Evolutionary conservation across 495 filamentous ascomycete genomes (phyloP).

Genomic region (Penicillium turbatum): DNA sequence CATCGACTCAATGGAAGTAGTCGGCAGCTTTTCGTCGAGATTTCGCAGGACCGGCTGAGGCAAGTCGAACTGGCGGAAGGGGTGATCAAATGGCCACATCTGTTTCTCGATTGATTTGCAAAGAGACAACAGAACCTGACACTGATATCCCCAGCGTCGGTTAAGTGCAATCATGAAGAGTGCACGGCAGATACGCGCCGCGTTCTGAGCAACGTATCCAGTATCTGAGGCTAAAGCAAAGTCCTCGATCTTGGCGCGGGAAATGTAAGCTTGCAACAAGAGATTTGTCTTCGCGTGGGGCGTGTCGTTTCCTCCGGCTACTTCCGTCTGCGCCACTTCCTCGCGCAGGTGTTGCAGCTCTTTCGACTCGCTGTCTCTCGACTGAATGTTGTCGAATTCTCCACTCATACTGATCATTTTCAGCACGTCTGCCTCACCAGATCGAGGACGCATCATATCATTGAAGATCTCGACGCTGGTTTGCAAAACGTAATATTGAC

Average conservation of each 20-base stretch:
- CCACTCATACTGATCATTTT: constrained; percentile 94
- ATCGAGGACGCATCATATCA: constrained; percentile 72
- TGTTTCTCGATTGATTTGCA: constrained; percentile 96
- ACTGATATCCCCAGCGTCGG: constrained; percentile 90
- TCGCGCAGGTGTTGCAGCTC: constrained; percentile 67
- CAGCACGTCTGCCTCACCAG: constrained; percentile 83
- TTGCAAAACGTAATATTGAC: constrained; percentile 92
- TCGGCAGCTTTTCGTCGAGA: constrained; percentile 69
- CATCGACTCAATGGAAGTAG: constrained; percentile 72
- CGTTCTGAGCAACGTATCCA: constrained; percentile 92
- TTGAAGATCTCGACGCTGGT: constrained; percentile 95
- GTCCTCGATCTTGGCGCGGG: constrained; percentile 80
- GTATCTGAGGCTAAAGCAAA: constrained; percentile 89
- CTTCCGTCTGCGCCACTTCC: constrained; percentile 63
- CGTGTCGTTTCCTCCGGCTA: constrained; percentile 69
- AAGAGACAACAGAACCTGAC: constrained; percentile 78
- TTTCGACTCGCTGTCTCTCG: constrained; percentile 76
- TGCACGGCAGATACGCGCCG: constrained; percentile 88
- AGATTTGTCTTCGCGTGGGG: constrained; percentile 94
- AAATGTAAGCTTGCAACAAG: constrained; percentile 90
- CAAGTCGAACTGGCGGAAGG: constrained; percentile 90
- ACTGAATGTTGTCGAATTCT: constrained; percentile 96
- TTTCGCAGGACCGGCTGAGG: constrained; percentile 78
- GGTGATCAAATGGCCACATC: constrained; percentile 91
- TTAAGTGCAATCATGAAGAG: constrained; percentile 98